Evolutionary conservation across 805 yeast genomes (phyloP).

Genomic region (Cyberlindnera sargentensis): DNA sequence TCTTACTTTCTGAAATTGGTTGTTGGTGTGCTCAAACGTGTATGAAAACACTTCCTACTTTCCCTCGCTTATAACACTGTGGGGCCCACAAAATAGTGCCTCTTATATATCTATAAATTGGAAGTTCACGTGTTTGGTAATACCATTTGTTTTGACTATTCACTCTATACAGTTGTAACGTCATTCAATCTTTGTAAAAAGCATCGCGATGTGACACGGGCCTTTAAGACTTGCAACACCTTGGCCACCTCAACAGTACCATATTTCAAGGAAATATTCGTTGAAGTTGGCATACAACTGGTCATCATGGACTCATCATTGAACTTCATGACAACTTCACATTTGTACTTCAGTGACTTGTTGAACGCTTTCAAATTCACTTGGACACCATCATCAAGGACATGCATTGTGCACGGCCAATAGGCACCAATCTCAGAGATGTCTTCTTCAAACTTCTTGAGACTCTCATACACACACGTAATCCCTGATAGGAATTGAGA

Average conservation of each 20-base stretch:
- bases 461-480: background rate
- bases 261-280: conserved; percentile 9
- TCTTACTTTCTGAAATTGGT: background rate
- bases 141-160: no score
- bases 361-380: conserved; percentile 15
- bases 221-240: conserved; percentile 10
- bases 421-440: conserved; percentile 13
- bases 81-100: no score
- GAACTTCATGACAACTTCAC: conserved; percentile 6
- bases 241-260: conserved; percentile 9
- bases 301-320: conserved; percentile 8
- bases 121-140: no score
- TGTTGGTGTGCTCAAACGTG: background rate
- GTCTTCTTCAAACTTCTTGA: conserved; percentile 10
- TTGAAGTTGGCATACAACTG: background rate
- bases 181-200: conserved; percentile 5
- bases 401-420: conserved; percentile 8
- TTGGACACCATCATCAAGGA: conserved; percentile 2
- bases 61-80: no score
- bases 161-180: background rate
- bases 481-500: conserved; percentile 5
- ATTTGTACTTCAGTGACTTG: conserved; percentile 14
- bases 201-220: background rate
- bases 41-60: no score
- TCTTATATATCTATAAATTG: no score